These are phyloP conservation scores for Zygotorulaspora sp. DNA, from an alignment of 805 yeast genomes.

Conservation along the genomic window DNA sequence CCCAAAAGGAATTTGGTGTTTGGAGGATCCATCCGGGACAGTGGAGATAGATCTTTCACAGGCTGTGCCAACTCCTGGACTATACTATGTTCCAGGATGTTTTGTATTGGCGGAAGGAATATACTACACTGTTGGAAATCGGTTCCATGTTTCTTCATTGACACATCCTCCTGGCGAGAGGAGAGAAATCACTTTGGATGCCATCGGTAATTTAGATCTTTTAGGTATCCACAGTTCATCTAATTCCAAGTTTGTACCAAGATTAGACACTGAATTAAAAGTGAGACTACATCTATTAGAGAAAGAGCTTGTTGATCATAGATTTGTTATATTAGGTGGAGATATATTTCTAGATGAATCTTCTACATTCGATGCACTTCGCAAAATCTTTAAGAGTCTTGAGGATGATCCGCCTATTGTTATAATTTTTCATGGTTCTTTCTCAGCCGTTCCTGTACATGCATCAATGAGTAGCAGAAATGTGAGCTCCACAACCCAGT, in stretches of 20 bases:
- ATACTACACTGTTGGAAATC: conserved; percentile 60
- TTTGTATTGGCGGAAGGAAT: conserved; percentile 81
- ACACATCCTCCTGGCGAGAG: conserved; percentile 88
- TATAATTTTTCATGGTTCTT: conserved; percentile 80
- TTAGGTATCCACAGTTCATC: conserved; percentile 41
- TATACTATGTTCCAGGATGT: conserved; percentile 70
- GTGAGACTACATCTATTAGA: conserved; percentile 55
- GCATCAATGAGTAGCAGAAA: conserved; percentile 50
- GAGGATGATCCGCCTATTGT: conserved; percentile 60
- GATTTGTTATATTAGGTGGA: conserved; percentile 68
- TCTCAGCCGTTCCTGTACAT: conserved; percentile 59
- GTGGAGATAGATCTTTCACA: conserved; percentile 64
- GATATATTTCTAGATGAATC: conserved; percentile 63
- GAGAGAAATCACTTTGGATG: conserved; percentile 59
- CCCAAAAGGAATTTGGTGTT: conserved; percentile 60
- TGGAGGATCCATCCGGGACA: conserved; percentile 78
- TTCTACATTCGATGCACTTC: conserved; percentile 56
- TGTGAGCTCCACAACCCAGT: conserved; percentile 48
- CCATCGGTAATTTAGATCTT: conserved; percentile 76
- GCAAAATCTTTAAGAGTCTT: conserved; percentile 53
- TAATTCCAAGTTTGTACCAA: conserved; percentile 38
- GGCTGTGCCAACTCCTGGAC: conserved; percentile 56
- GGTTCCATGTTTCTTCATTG: conserved; percentile 69
- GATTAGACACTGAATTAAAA: conserved; percentile 59
- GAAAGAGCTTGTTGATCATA: conserved; percentile 49